Conservation (phyloP, 139 green algal species). For the Eudorina sp. region DNA sequence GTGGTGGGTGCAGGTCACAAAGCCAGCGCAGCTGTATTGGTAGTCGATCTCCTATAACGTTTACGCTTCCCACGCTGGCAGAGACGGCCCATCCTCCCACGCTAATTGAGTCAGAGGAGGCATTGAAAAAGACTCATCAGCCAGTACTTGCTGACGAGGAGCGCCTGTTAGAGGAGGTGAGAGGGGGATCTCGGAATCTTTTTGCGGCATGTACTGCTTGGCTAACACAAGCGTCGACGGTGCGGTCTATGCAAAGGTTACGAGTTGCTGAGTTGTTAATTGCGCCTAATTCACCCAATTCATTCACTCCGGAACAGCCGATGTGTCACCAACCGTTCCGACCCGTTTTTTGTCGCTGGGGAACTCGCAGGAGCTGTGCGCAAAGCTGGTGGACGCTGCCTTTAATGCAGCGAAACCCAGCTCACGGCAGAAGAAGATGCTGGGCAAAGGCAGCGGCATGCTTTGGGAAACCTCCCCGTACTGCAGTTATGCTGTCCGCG, state of each 20-base stretch:
- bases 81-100: constrained; percentile 54
- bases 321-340: background rate
- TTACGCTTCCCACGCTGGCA: background rate
- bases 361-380: background rate
- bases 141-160: constrained; percentile 43
- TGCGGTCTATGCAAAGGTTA: too few relatives aligned
- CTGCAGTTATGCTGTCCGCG: constrained; percentile 59
- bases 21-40: background rate
- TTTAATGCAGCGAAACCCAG: background rate
- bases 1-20: constrained; percentile 22
- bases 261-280: too few relatives aligned
- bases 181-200: background rate
- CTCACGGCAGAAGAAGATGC: background rate
- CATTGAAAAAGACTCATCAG: constrained; percentile 30
- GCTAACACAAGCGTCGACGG: too few relatives aligned
- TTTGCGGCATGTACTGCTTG: too few relatives aligned
- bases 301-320: background rate
- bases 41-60: background rate
- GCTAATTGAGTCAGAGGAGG: constrained; percentile 46
- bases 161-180: constrained; percentile 31
- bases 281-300: too few relatives aligned
- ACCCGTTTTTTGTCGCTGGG: background rate
- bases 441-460: constrained; percentile 49
- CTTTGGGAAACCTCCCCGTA: constrained; percentile 60
- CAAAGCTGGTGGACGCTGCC: constrained; percentile 8